Conservation (phyloP, 2,329 filamentous ascomycete species). For the Sphaerulina populicola region DNA sequence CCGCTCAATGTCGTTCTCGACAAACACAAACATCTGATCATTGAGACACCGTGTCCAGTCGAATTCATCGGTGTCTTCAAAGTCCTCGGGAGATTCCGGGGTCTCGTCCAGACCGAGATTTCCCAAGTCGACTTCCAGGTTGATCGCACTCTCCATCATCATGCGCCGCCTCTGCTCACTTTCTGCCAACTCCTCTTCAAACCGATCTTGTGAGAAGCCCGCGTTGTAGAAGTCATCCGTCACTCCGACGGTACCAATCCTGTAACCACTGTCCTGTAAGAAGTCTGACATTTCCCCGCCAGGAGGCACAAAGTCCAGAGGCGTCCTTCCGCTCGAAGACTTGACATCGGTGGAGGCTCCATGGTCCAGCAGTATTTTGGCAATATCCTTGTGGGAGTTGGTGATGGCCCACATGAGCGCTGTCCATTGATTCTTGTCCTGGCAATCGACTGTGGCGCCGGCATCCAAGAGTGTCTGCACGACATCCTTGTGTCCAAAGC, state of each 20-base stretch:
- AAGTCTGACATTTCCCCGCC: slow-evolving; percentile 88
- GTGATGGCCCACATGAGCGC: slow-evolving; percentile 99
- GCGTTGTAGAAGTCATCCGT: slow-evolving; percentile 89
- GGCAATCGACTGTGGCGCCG: slow-evolving; percentile 80
- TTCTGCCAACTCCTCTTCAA: slow-evolving; percentile 95
- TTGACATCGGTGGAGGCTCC: slow-evolving; percentile 94
- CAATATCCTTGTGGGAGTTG: slow-evolving; percentile 91
- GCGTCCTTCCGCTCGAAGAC: slow-evolving; percentile 85
- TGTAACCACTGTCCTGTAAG: slow-evolving; percentile 87
- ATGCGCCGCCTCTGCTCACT: slow-evolving; percentile 90
- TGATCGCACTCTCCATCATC: slow-evolving; percentile 98
- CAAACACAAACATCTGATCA: slow-evolving; percentile 99
- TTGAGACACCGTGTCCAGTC: slow-evolving; percentile 90
- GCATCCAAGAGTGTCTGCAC: slow-evolving; percentile 76
- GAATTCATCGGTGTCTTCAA: slow-evolving; percentile 87
- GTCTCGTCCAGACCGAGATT: slow-evolving; percentile 95
- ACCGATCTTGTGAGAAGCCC: slow-evolving; percentile 83
- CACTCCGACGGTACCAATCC: slow-evolving; percentile 69
- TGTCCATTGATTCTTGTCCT: slow-evolving; percentile 95
- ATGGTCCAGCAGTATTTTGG: slow-evolving; percentile 83
- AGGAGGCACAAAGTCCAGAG: slow-evolving; percentile 89
- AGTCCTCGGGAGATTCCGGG: slow-evolving; percentile 78
- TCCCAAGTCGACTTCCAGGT: slow-evolving; percentile 90
- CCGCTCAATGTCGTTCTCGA: slow-evolving; percentile 81
- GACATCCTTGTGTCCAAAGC: slow-evolving; percentile 89